Base-by-base conservation (phyloP, 2,329 filamentous ascomycete genomes). In the Dendrostoma leiphaemia region DNA sequence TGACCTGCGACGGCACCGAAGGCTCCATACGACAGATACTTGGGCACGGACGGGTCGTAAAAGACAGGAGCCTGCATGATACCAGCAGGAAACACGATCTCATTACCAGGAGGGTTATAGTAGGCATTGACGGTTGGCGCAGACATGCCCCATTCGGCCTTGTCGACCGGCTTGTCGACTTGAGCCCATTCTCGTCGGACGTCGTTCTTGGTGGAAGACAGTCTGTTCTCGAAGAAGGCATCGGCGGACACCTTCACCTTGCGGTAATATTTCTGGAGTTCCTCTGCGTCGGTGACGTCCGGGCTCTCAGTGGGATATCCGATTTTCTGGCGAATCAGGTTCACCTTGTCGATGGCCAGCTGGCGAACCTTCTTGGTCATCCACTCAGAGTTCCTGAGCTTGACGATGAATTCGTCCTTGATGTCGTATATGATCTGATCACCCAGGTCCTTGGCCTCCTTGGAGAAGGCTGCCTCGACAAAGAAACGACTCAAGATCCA, bases 401-500 rank as follows among this genome's bases (percentile, higher is more conserved):
- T 86, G 53, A 81, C 65, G 3, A 80, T 78, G 61, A 90, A 90
- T 19, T 82, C 78, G 15, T 79, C 74, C 67, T 88, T 88, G 65
- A 91, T 86, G 59, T 89, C 84, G 9, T 80, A 79, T n/a, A 90
- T 80, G 60, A 91, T 84, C 51, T 83, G 78, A 54, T 89, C 83
- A 15, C 85, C 85, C 43, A 88, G 81, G 4, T 81, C 70, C 64
- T 88, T 88, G 0, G 85, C 84, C 19, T 83, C 79, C 12, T 84
- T 77, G 0, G 84, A 83, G 62, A 90, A 90, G 1, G 85, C 79
- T 46, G 82, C 82, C 58, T 89, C 80, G 2, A 90, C 76, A 59
- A 85, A 91, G 71, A 90, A 89, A 21, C 85, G 81, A 63, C 84
- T 86, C 15, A 89, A 70, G 46, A 88, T 85, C 85, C 86, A 90